A percentile compares a stretch with the other conserved stretches of the same genome.
phyloP scores from a whole-genome alignment of 148 eudicot species.

The Amaranthus hypochondriacus region DNA sequence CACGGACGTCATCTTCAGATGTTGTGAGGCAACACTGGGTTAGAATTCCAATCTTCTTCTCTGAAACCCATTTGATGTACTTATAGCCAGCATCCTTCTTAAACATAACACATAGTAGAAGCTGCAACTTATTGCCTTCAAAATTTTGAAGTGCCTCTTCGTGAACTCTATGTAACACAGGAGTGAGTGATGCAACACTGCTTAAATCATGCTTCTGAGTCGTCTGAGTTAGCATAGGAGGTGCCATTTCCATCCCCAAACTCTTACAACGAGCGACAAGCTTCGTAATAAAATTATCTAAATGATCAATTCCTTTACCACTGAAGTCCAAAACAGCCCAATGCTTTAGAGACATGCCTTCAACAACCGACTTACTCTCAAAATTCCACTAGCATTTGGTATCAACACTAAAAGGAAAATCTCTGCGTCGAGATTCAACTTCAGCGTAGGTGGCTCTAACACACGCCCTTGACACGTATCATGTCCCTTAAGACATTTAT shows the following conservation, averaged over 20 bases:
- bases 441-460: constrained; percentile 52
- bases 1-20: constrained; percentile 52
- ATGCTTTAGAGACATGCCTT: constrained; percentile 40
- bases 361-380: constrained; percentile 37
- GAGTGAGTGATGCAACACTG: constrained; percentile 20
- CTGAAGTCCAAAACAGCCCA: constrained; percentile 71
- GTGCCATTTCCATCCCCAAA: constrained; percentile 35
- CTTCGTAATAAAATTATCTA: constrained; percentile 27
- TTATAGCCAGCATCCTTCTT: constrained; percentile 42
- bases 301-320: constrained; percentile 9
- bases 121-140: constrained; percentile 32
- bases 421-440: constrained; percentile 28
- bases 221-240: constrained; percentile 20
- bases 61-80: constrained; percentile 60
- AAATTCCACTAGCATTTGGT: constrained; percentile 61
- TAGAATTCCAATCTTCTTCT: constrained; percentile 72
- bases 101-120: constrained; percentile 60
- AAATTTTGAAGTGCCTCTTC: constrained; percentile 4
- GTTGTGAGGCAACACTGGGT: constrained; percentile 78
- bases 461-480: constrained; percentile 53
- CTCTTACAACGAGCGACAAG: constrained; percentile 39
- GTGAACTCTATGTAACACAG: constrained; percentile 29
- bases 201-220: constrained; percentile 31
- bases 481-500: constrained; percentile 41
- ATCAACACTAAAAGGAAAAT: constrained; percentile 26